Evolutionary conservation across 805 yeast genomes (phyloP).

Genomic region (Candida dajiaensis): DNA sequence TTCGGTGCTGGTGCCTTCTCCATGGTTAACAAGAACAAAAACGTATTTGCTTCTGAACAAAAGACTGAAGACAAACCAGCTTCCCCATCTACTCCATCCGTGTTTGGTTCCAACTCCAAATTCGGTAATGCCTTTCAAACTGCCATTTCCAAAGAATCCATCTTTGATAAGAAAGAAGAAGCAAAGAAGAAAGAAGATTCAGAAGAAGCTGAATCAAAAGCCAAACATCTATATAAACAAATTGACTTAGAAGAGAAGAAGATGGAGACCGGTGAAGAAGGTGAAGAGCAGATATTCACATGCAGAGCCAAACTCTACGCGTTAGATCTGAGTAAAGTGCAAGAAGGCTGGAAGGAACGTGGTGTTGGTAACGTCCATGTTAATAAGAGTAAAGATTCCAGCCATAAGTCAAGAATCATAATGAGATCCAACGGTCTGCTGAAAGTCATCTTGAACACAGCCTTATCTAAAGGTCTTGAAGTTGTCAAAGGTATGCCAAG

Average conservation of each 20-base stretch:
- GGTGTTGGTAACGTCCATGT: slow-evolving; percentile 88
- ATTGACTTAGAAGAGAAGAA: slow-evolving; percentile 57
- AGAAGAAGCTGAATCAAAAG: slow-evolving; percentile 10
- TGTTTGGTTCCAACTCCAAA: slow-evolving; percentile 42
- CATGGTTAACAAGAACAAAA: slow-evolving; percentile 24
- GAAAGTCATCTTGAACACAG: slow-evolving; percentile 74
- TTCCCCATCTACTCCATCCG: slow-evolving; percentile 9
- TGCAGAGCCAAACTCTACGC: slow-evolving; percentile 76
- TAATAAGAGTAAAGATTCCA: slow-evolving; percentile 35
- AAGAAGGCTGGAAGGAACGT: slow-evolving; percentile 91
- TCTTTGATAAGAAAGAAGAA: slow-evolving; percentile 39
- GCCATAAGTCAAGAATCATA: slow-evolving; percentile 57
- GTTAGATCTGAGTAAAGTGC: slow-evolving; percentile 56
- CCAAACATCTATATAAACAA: slow-evolving; percentile 39
- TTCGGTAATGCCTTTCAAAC: slow-evolving; percentile 51
- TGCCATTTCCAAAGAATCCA: slow-evolving; percentile 47
- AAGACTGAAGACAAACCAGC: neutral
- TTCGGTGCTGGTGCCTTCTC: slow-evolving; percentile 41
- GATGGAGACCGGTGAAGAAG: slow-evolving; percentile 84
- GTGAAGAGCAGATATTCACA: slow-evolving; percentile 62
- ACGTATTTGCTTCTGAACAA: slow-evolving; percentile 27
- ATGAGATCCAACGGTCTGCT: slow-evolving; percentile 89
- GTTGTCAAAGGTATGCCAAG: slow-evolving; percentile 79
- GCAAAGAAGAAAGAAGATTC: slow-evolving; percentile 12
- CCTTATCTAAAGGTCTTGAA: slow-evolving; percentile 55